Conservation (phyloP, 257 asterid genomes). For the Phtheirospermum japonicum region DNA sequence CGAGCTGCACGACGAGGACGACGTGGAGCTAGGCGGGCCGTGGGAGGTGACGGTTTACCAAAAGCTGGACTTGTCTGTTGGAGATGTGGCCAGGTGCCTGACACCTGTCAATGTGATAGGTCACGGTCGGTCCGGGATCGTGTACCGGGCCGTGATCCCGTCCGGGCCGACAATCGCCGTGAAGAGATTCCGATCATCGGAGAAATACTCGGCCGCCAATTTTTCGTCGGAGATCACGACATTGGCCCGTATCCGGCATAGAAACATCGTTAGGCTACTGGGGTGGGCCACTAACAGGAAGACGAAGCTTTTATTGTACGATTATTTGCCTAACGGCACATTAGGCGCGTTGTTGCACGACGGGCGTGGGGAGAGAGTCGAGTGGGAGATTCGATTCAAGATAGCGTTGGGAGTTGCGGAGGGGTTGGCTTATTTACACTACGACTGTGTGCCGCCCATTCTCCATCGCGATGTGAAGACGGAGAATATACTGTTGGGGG, state of each 20-base stretch:
- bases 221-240: conserved; percentile 73
- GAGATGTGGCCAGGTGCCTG: conserved; percentile 49
- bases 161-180: conserved; percentile 59
- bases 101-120: conserved; percentile 53
- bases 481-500: conserved; percentile 63
- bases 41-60: conserved; percentile 84
- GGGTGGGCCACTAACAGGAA: conserved; percentile 79
- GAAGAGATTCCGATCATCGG: conserved; percentile 51
- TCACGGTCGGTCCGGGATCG: conserved; percentile 64
- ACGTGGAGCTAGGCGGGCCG: conserved; percentile 59
- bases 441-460: conserved; percentile 73
- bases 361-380: conserved; percentile 40
- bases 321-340: conserved; percentile 60
- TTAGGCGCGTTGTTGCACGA: conserved; percentile 57
- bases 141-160: conserved; percentile 46
- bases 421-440: conserved; percentile 76
- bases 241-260: conserved; percentile 59
- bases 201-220: conserved; percentile 46
- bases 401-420: conserved; percentile 75
- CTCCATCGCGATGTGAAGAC: conserved; percentile 75
- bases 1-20: conserved; percentile 38
- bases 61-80: conserved; percentile 57
- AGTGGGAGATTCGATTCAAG: conserved; percentile 72
- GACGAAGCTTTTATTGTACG: conserved; percentile 73
- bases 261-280: conserved; percentile 63